Base-by-base conservation (phyloP, 352 stramenopile genomes). In the Globisporangium heterothallicum region DNA sequence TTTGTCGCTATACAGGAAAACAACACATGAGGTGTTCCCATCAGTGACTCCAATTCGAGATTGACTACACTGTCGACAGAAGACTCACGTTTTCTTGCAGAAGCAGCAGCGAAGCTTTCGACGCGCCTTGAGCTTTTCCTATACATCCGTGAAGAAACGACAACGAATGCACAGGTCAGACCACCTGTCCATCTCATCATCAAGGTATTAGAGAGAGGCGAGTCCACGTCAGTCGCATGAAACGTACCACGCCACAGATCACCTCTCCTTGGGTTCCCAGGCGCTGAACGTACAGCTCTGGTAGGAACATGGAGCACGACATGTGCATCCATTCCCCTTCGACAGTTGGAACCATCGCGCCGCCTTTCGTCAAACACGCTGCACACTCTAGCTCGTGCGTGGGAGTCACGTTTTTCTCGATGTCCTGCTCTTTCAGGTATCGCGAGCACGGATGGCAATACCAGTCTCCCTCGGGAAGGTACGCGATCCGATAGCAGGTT, bases 241-340 rank as follows among this genome's bases (percentile, higher is more conserved):
- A 1, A 66, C 64, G 45, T 43, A 78, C 69, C 49, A 82, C 51
- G 35, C 77, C 77, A 29, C 68, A 76, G 32, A 87, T 68, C 29
- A 85, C 72, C 51, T 88, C 74, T 25, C 75, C 62, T 30, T 70
- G 61, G n/a, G 66, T 56, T 24, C 76, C 53, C 4, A 56, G 43
- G 29, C 53, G 53, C 32, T 70, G 60, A 14, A 92, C 42, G 44
- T 75, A 84, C 1, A 92, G 56, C 59, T 92, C 81, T 0, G 78
- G 78, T n/a, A 92, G 56, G 53, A 84, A 89, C 74, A 89, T 86
- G 44, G 77, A 78, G 65, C 82, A 92, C 0, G 74, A 66, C 49
- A 89, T 71, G 58, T 92, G 82, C 14, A 92, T 74, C 82, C 82
- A 92, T 25, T 68, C 54, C 34, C 70, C 68, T 12, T 72, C 60